These are phyloP conservation scores for Colletotrichum kahawae DNA, from an alignment of 2,329 filamentous ascomycete species.

Conservation along the genomic window DNA sequence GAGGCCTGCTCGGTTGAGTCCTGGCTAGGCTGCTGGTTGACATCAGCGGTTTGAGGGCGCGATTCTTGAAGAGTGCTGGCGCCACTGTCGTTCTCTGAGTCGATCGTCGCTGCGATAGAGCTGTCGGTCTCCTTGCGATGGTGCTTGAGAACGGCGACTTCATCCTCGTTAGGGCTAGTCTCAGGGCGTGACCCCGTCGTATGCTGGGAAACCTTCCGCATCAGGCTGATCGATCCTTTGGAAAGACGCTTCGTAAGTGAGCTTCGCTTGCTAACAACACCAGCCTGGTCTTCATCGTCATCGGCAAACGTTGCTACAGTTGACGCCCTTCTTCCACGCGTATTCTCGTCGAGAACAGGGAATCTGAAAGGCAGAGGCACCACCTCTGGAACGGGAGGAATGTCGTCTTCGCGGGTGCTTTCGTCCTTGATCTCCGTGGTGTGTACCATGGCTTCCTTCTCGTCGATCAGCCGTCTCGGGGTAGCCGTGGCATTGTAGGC, in stretches of 20 bases:
- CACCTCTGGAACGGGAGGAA: slow-evolving; percentile 55
- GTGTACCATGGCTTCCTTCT: neutral
- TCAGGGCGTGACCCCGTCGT: slow-evolving; percentile 23
- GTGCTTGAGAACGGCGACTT: slow-evolving; percentile 41
- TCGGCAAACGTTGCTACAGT: slow-evolving; percentile 76
- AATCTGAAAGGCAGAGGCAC: slow-evolving; percentile 71
- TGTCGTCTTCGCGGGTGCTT: slow-evolving; percentile 17
- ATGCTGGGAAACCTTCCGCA: slow-evolving; percentile 41
- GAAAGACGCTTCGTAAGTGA: slow-evolving; percentile 56
- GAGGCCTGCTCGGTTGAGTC: slow-evolving; percentile 4
- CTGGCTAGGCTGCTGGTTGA: slow-evolving; percentile 42
- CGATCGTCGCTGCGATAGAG: slow-evolving; percentile 64
- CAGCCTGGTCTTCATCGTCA: slow-evolving; percentile 50
- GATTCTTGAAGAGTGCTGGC: slow-evolving; percentile 33
- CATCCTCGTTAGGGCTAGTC: slow-evolving; percentile 43
- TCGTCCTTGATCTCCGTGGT: neutral
- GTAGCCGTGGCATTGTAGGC: slow-evolving; percentile 30
- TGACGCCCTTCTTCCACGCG: slow-evolving; percentile 53
- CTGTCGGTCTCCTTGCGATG: slow-evolving; percentile 43
- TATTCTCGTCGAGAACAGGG: slow-evolving; percentile 48
- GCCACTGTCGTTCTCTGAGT: slow-evolving; percentile 54
- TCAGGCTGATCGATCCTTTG: slow-evolving; percentile 43
- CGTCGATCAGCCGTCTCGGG: neutral
- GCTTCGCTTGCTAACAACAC: slow-evolving; percentile 31
- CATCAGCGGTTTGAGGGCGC: slow-evolving; percentile 37